Evolutionary conservation across 345 rosid genomes (phyloP), one percentile per base, ranked within the genome.

Genomic region (Citrus reticulata): DNA sequence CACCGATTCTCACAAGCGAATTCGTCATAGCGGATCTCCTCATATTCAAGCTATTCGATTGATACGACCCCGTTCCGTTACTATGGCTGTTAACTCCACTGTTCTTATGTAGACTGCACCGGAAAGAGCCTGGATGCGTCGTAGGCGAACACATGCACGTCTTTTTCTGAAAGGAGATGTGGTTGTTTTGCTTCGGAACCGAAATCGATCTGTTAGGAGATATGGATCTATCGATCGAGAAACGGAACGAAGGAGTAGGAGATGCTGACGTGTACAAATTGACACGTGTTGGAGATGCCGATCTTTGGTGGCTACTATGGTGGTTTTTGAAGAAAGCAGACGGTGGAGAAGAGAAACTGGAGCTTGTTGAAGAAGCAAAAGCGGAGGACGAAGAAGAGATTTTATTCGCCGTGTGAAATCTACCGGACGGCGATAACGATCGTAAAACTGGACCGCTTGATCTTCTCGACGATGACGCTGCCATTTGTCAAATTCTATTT

Each of bases 81-180:
- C 73, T 76, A 7, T 82, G 86, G 17, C 83, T 80, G 37, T 81
- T 78, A 1, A 51, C 79, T 58, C 75, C 75, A 54, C 70, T 84
- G 77, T 87, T 89, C 74, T 88, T 93, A 80, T 95, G 98, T 1
- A 93, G 63, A 39, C 92, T 86, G 39, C 98, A 95, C 0, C 98
- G 90, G 64, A 95, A 95, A 8, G 98, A 95, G 0, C 98, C 97
- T 0, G 92, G 95, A 75, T 95, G 98, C 32, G 91, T 76, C 39
- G 98, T 92, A 10, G 98, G 98, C 6, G 98, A 95, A 76, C 98
- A 95, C 98, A 92, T 86, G 68, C 98, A 95, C 3, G 87, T 80
- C 80, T 79, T 85, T 80, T 90, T 88, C 6, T 84, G 83, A 51
- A 79, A 75, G 20, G 90, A 84, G 51, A 84, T 82, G 51, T 88